Percentiles rank a stretch among this genome's conserved stretches.
These are phyloP conservation scores for Macrophomina tecta DNA, from an alignment of 2,329 filamentous ascomycete genomes.

Conservation along the genomic window DNA sequence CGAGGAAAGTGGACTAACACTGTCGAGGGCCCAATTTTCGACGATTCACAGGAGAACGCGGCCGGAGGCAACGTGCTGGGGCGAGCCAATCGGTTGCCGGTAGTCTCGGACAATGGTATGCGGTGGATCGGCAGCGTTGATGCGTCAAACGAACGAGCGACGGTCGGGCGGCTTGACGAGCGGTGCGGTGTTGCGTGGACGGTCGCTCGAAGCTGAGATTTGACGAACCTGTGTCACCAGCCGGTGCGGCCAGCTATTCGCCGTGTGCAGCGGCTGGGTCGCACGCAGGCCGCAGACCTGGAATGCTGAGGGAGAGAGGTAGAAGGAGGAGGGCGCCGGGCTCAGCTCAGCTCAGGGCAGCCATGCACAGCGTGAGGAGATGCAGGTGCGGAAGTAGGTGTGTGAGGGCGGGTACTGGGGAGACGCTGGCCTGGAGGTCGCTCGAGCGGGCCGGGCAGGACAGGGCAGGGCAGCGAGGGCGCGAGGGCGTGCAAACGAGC, in stretches of 20 bases:
- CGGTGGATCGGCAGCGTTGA: constrained; percentile 2
- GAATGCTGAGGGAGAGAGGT: constrained; percentile 14
- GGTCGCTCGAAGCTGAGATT: constrained; percentile 25
- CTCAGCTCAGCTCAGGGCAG: constrained; percentile 2
- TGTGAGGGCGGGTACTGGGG: constrained; percentile 16
- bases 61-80: background rate
- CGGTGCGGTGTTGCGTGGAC: constrained; percentile 15
- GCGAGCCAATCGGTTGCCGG: constrained; percentile 8
- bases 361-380: constrained; percentile 21
- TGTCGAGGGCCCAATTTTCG: background rate
- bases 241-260: constrained; percentile 15
- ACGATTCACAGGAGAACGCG: background rate
- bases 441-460: background rate
- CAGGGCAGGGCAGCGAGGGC: constrained; percentile 1
- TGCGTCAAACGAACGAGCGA: constrained; percentile 13
- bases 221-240: constrained; percentile 16
- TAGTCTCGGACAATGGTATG: background rate
- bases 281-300: constrained; percentile 13
- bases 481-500: constrained; percentile 19
- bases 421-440: constrained; percentile 1
- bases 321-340: background rate
- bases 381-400: constrained; percentile 20
- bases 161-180: constrained; percentile 6
- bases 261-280: constrained; percentile 11
- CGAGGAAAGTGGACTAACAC: background rate